Percentiles rank a stretch among this genome's conserved stretches.
Evolutionary conservation across 768 basidiomycete genomes (phyloP).

Genomic region (Pulveroboletus sp.): DNA sequence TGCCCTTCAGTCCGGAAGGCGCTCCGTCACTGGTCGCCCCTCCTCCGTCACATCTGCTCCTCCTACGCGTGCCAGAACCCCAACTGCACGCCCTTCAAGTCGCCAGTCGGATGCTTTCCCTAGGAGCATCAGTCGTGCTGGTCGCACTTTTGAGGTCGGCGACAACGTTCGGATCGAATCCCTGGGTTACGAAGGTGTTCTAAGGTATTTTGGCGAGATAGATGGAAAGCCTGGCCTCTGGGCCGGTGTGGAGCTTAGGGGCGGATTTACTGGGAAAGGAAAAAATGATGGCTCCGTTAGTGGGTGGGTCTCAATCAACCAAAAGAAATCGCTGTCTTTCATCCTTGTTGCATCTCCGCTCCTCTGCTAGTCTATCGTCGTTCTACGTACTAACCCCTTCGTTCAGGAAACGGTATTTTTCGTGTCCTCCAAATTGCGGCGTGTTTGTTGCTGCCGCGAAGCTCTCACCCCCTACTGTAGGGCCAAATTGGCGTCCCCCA

Average conservation of each 20-base stretch:
- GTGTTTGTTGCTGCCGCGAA: slow-evolving; percentile 87
- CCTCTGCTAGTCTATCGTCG: background rate
- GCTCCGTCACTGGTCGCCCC: slow-evolving; percentile 53
- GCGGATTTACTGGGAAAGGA: slow-evolving; percentile 85
- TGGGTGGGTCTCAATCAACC: slow-evolving; percentile 57
- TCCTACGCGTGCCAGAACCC: slow-evolving; percentile 49
- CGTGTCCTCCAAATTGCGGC: slow-evolving; percentile 81
- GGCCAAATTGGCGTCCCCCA: slow-evolving; percentile 58
- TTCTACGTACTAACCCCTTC: slow-evolving; percentile 7
- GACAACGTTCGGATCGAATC: slow-evolving; percentile 86
- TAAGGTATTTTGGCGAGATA: slow-evolving; percentile 82
- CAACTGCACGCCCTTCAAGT: slow-evolving; percentile 57
- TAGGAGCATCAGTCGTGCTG: slow-evolving; percentile 45
- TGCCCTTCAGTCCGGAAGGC: slow-evolving; percentile 40
- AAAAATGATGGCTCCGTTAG: slow-evolving; percentile 92
- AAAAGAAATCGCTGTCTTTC: background rate
- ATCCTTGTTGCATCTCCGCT: background rate
- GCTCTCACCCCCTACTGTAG: slow-evolving; percentile 74
- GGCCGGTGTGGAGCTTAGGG: slow-evolving; percentile 90
- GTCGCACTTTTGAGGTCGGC: slow-evolving; percentile 60
- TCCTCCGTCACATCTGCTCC: slow-evolving; percentile 59
- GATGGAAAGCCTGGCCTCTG: slow-evolving; percentile 87
- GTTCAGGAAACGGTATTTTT: slow-evolving; percentile 76
- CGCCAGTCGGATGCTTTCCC: slow-evolving; percentile 61
- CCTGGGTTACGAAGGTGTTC: slow-evolving; percentile 80